Base-by-base conservation (phyloP, 495 filamentous ascomycete genomes). In the Penicillium roqueforti region DNA sequence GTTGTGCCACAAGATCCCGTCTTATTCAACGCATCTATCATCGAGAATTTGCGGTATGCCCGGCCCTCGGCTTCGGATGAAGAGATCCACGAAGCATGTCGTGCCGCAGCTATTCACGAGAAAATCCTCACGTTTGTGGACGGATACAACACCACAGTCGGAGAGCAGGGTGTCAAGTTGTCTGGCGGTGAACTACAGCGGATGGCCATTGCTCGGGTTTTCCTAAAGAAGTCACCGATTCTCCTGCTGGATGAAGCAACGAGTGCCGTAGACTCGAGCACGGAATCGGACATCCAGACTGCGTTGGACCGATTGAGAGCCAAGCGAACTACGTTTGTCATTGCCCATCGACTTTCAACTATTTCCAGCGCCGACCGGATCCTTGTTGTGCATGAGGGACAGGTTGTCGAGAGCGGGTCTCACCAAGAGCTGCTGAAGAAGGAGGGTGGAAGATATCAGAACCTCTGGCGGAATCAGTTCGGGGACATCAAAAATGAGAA, bases 351-450 rank as follows among this genome's bases (percentile, higher is more conserved):
- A 41, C 78, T 95, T 29, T 89, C 86, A 1, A 95, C 91, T 31
- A 89, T 95, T 69, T 86, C 81, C 64, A 80, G 83, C 58, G 88
- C 89, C 1, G 85, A 93, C 62, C 92, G 91, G 57, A 96, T 96
- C 52, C 84, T 93, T 18, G 90, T 95, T 56, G 88, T 96, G 84
- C 74, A 79, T 4, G 68, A 84, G 47, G 90, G 91, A 39, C 66
- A 76, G 20, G 87, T 93, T 47, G 75, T 93, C 11, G 91, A 95
- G 62, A 86, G 87, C 69, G 88, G 88, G 44, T 84, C 79, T 9
- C 88, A 92, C 57, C 29, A 34, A 9, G 45, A 42, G 22, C 20
- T 55, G 29, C 14, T 55, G 42, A 44, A 41, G 18, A 40, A 50
- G n/a, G 36, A 50, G 28, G 44, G 46, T 41, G 53, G 53, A 6